Percentiles rank a stretch among this genome's conserved stretches.
phyloP scores from a whole-genome alignment of 176 grass and related monocot species.

The Carex parvula region DNA sequence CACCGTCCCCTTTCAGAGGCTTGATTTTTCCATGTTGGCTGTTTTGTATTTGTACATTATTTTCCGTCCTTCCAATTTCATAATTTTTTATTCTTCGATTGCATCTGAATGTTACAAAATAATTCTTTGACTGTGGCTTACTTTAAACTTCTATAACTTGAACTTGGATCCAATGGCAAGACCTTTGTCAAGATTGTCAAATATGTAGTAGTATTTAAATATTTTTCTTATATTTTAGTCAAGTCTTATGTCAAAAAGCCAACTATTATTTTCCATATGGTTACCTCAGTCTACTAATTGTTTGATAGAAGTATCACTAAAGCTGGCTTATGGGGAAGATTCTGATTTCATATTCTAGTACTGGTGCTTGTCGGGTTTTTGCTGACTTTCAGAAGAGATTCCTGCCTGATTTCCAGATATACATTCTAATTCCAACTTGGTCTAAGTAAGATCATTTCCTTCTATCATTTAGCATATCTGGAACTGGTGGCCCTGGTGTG shows the following conservation, averaged over 20 bases:
- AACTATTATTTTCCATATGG: background rate
- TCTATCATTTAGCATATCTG: background rate
- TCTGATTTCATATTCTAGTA: constrained; percentile 85
- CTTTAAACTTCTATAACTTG: background rate
- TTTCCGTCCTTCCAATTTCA: background rate
- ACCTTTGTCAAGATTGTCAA: background rate
- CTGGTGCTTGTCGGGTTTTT: constrained; percentile 84
- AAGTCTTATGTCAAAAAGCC: background rate
- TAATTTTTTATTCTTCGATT: background rate
- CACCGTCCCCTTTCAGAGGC: background rate
- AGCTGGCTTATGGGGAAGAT: constrained; percentile 75
- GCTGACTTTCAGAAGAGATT: constrained; percentile 95
- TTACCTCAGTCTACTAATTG: background rate
- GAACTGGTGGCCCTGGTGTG: background rate
- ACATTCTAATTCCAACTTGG: constrained; percentile 92
- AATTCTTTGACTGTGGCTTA: background rate
- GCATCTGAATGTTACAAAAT: background rate
- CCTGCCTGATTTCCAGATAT: constrained; percentile 82
- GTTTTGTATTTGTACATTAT: background rate
- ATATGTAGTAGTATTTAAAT: background rate
- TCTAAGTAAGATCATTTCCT: constrained; percentile 58
- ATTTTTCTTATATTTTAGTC: background rate
- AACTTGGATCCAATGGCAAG: constrained; percentile 1
- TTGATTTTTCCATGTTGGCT: background rate
- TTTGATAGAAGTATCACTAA: constrained; percentile 78